Conservation (phyloP, 2,329 filamentous ascomycete species). For the Dothiorella sarmentorum region DNA sequence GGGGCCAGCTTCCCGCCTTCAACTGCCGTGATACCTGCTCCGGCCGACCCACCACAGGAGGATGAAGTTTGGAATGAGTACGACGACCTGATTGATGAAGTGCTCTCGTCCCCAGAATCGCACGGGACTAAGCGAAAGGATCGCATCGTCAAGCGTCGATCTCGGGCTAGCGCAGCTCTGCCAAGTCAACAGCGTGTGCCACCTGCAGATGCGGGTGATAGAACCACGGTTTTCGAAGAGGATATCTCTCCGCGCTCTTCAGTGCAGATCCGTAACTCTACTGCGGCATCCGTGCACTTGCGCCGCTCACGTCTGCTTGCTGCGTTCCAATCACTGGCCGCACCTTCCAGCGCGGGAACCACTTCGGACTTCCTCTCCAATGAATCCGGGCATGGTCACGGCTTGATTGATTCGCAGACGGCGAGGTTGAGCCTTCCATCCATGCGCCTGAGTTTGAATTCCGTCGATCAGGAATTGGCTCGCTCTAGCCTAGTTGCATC, state of each 20-base stretch:
- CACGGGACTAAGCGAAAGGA: not conserved
- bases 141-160: slow-evolving; percentile 1
- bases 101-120: slow-evolving; percentile 37
- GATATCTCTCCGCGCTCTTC: slow-evolving; percentile 13
- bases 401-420: slow-evolving; percentile 3
- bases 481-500: slow-evolving; percentile 36
- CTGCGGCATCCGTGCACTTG: slow-evolving; percentile 35
- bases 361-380: not conserved
- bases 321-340: slow-evolving; percentile 39
- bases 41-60: slow-evolving; percentile 62
- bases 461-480: slow-evolving; percentile 23
- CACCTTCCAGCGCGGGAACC: slow-evolving; percentile 27
- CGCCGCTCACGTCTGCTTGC: slow-evolving; percentile 51
- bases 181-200: not conserved
- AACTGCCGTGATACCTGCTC: slow-evolving; percentile 63
- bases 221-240: slow-evolving; percentile 6
- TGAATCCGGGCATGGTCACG: not conserved
- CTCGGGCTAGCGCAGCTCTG: not conserved
- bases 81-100: slow-evolving; percentile 77
- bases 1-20: slow-evolving; percentile 59
- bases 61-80: slow-evolving; percentile 96
- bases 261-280: slow-evolving; percentile 12
- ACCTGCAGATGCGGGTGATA: not conserved
- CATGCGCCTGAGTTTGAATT: slow-evolving; percentile 12
- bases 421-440: slow-evolving; percentile 17